Base-by-base conservation (phyloP, 106 monocot genomes). In the Triglochin maritima region DNA sequence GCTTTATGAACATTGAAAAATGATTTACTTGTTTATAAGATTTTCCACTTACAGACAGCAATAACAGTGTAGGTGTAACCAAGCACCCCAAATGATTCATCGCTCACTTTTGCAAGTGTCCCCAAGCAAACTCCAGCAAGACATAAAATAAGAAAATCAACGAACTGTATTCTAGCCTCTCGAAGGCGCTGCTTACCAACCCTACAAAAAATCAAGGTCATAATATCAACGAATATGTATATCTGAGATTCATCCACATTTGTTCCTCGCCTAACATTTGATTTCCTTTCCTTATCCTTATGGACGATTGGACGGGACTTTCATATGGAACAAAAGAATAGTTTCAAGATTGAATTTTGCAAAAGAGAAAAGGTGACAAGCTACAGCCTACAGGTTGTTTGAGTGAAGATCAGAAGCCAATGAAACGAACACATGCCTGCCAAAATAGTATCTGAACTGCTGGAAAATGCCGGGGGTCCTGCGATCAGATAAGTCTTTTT, bases 51-150 rank as follows among this genome's bases (percentile, higher is more conserved):
- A 91, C 96, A 91, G 60, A 98, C 91, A 67, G 96, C 90, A 77
- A 98, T 98, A 63, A 91, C 85, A 44, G 96, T 91, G 72, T 86
- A 98, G 3, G 83, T 82, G 62, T 91, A 98, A 59, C 96, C 91
- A 57, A 83, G 74, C 4, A 74, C 61, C 13, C 90, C 96, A 68
- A 98, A 86, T 47, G 85, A 86, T 66, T 83, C 77, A 64, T 98
- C 90, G 46, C 72, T 84, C 57, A 86, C 69, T 81, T 87, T 86
- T 46, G 96, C 88, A 66, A 98, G 82, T 13, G 76, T 82, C 9
- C 96, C 96, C 67, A 98, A 74, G 76, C 87, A 91, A 29, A 86
- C 86, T 61, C 96, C 96, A 79, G 96, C 91, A 61, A 91, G 81
- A 56, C 85, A 71, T 15, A 98, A 82, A 53, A 98, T 98, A 48